Base-by-base conservation (phyloP, 1,284 basidiomycete genomes). In the Veloporphyrellus conicus region DNA sequence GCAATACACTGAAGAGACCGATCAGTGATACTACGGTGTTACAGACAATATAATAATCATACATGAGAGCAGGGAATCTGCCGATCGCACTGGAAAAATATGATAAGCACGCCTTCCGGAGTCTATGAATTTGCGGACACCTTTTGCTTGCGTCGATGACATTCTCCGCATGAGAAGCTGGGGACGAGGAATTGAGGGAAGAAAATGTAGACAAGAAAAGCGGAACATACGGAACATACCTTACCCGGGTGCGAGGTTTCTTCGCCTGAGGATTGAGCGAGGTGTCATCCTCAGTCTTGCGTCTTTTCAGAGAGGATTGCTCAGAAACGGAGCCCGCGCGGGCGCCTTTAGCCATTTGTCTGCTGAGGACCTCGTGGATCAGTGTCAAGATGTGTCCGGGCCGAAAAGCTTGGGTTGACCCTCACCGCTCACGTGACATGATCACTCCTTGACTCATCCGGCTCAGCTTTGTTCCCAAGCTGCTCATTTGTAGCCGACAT, bases 151-250 rank as follows among this genome's bases (percentile, higher is more conserved):
- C 87, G 74, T 23, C 87, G 79, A 71, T 90, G 87, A 54, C 87
- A 90, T 70, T 90, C 87, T 29, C 87, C 86, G 51, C 87, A 90
- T n/a, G 87, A 89, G 56, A 88, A 90, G 64, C 87, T 89, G 59
- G 40, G 36, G 34, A n/a, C n/a, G n/a, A 35, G 18, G 45, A n/a
- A 15, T 29, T 55, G 46, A 53, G 34, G 34, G 47, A 44, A 35
- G 22, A 34, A n/a, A 4, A 27, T 23, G 25, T 44, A 31, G n/a
- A 36, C 23, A 41, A 27, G 42, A 43, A 33, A 54, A 44, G 53
- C 33, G 47, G 45, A 48, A 55, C 47, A 36, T 48, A 54, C 33
- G 47, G 45, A 48, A 55, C 47, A 36, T 48, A 54, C 86, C 87
- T 89, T 57, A 89, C 86, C 68, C 86, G 74, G 25, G 82, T 87